A percentile compares a stretch with the other conserved stretches of the same genome.
Conservation (phyloP, 352 stramenopile species). For the Blastocystis sp. region DNA sequence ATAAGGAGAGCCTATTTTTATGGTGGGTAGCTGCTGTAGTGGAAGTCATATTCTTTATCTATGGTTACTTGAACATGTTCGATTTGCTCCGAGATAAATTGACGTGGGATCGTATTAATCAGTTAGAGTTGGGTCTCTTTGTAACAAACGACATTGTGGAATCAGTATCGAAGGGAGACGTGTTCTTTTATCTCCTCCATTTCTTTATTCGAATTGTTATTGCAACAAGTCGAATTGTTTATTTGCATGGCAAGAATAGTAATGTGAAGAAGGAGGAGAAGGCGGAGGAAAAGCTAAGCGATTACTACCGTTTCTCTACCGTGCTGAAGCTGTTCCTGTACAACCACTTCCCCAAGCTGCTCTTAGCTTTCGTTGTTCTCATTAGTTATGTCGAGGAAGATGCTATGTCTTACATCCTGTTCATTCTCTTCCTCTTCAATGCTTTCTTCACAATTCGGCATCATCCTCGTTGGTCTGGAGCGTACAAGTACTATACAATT, state of each 20-base stretch:
- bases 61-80: slow-evolving; percentile 46
- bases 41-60: slow-evolving; percentile 21
- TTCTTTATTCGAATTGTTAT: slow-evolving; percentile 56
- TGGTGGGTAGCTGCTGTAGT: slow-evolving; percentile 14
- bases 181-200: slow-evolving; percentile 34
- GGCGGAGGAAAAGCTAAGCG: not conserved
- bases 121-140: slow-evolving; percentile 28
- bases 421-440: slow-evolving; percentile 16
- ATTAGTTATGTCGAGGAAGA: slow-evolving; percentile 48
- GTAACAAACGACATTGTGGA: not conserved
- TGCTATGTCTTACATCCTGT: slow-evolving; percentile 40
- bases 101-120: not conserved
- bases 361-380: not conserved
- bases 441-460: not conserved
- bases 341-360: slow-evolving; percentile 53
- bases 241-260: not conserved
- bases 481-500: slow-evolving; percentile 21
- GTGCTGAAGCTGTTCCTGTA: slow-evolving; percentile 35
- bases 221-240: not conserved
- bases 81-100: not conserved
- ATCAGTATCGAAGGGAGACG: not conserved
- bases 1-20: not conserved
- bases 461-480: not conserved
- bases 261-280: not conserved
- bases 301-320: not conserved